Evolutionary conservation across 257 asterid species (phyloP).

Genomic region (Solanum sparsipilum): DNA sequence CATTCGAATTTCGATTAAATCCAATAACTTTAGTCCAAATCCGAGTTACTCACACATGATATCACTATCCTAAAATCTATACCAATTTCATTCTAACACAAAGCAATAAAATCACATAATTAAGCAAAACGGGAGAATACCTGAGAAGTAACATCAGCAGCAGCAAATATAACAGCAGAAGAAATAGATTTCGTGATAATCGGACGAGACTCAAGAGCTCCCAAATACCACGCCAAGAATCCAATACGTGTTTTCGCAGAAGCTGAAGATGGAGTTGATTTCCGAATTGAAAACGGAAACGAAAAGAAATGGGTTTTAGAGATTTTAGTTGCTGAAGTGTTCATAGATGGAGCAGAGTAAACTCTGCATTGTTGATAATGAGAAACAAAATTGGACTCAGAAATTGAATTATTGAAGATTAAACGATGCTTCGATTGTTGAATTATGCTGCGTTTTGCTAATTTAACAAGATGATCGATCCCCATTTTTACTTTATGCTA

Average conservation of each 20-base stretch:
- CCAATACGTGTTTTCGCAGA: conserved; percentile 34
- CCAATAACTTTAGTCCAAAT: background rate
- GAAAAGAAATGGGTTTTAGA: conserved; percentile 9
- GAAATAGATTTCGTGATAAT: conserved; percentile 60
- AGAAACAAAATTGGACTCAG: background rate
- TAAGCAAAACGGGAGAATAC: conserved; percentile 10
- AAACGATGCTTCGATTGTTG: conserved; percentile 14
- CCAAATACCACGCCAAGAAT: conserved; percentile 57
- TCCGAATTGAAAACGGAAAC: background rate
- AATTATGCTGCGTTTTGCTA: conserved; percentile 16
- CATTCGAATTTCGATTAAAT: background rate
- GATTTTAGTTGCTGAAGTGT: conserved; percentile 10
- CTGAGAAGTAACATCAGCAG: conserved; percentile 82
- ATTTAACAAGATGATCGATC: conserved; percentile 15
- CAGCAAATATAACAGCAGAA: conserved; percentile 55
- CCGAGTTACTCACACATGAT: background rate
- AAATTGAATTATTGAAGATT: background rate
- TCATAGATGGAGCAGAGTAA: background rate
- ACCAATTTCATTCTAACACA: background rate
- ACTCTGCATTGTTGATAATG: background rate
- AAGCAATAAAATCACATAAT: background rate
- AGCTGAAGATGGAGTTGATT: conserved; percentile 14
- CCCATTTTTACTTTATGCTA: conserved; percentile 15
- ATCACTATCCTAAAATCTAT: background rate
- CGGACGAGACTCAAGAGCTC: conserved; percentile 61